phyloP scores from a whole-genome alignment of 768 basidiomycete species.

The Boletus subparvulus region DNA sequence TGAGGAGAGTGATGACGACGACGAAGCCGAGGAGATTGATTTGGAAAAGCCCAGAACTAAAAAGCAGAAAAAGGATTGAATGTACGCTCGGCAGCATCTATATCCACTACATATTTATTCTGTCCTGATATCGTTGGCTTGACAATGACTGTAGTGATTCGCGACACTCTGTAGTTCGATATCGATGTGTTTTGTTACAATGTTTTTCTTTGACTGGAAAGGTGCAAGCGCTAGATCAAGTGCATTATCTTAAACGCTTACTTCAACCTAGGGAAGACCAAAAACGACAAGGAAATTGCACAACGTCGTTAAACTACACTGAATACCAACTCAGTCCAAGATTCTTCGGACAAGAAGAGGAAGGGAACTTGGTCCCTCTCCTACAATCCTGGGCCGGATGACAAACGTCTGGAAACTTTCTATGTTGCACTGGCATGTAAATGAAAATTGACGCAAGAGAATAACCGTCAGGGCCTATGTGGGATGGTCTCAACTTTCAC shows the following conservation, averaged over 20 bases:
- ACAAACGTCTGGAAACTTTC: constrained; percentile 68
- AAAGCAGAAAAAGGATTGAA: constrained; percentile 54
- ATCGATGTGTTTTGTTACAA: not conserved
- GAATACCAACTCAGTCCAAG: constrained; percentile 12
- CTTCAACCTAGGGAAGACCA: not conserved
- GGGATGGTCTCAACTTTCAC: not conserved
- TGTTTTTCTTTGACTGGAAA: no score
- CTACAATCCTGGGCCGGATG: constrained; percentile 56
- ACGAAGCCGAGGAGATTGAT: constrained; percentile 85
- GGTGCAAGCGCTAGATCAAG: no score
- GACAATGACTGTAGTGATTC: constrained; percentile 2
- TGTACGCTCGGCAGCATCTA: constrained; percentile 12
- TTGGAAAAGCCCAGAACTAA: constrained; percentile 80
- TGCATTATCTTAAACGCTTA: no score
- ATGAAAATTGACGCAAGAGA: constrained; percentile 55
- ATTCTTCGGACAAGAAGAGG: constrained; percentile 47
- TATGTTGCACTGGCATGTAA: constrained; percentile 50
- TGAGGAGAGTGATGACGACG: constrained; percentile 68
- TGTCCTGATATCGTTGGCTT: constrained; percentile 12
- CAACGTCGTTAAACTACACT: not conserved
- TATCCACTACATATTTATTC: constrained; percentile 28
- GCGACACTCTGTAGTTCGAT: constrained; percentile 3
- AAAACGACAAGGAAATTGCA: not conserved
- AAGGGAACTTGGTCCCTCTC: constrained; percentile 53
- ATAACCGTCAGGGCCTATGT: constrained; percentile 43